Evolutionary conservation across 257 asterid genomes (phyloP), one percentile per base, ranked within the genome.

Genomic region (Jacaranda copaia): DNA sequence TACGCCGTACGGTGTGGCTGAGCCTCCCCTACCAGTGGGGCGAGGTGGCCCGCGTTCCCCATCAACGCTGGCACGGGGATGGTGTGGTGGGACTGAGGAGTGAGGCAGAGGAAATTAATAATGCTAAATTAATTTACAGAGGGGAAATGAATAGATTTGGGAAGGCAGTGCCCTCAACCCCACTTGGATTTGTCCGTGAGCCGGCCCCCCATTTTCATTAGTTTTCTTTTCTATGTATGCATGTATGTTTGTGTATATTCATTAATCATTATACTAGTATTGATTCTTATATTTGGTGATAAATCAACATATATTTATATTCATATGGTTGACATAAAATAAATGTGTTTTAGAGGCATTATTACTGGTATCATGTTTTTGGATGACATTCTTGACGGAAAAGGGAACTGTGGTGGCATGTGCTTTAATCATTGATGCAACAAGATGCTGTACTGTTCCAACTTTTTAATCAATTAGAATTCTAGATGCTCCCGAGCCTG

Each of bases 351-450:
- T 48, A 7, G 4, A 48, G 14, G 4, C 13, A 48, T 48, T 10
- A 48, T 42, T 5, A 0, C 0, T 42, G 4, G 5, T 72, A 15
- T 39, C 42, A 16, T 67, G 8, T 45, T 0, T 32, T 58, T 9
- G 42, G 18, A 12, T 16, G 46, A 45, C 0, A 11, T 18, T 20
- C 45, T 25, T 46, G 8, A 52, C 32, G 36, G 6, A 42, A 8
- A 36, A 53, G 1, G 55, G 55, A 68, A 52, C 5, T 12, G 46
- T 4, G 9, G 42, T 66, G 74, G 71, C 82, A 79, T 61, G 80
- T 76, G 75, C 35, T 65, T 58, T 15, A 72, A 76, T 83, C 56
- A 76, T 76, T 60, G 84, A 49, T 74, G 70, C 46, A 6, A 42
- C n/a, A 0, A 4, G 70, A 32, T 35, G 45, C 46, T 25, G 6